Base-by-base conservation (phyloP, 2,329 filamentous ascomycete genomes). In the Setomelanomma holmii region DNA sequence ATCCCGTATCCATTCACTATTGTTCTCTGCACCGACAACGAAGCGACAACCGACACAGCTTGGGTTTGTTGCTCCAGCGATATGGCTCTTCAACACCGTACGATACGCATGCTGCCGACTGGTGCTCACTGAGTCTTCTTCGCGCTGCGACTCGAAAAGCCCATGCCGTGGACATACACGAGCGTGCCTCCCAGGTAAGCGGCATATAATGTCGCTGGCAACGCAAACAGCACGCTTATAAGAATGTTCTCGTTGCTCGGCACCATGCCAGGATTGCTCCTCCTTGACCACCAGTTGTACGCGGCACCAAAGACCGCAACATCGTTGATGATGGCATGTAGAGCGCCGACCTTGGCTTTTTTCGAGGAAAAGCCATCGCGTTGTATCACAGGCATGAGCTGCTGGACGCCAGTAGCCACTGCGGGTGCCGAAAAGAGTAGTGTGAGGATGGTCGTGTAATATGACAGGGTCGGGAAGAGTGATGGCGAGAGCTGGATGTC, bases 141-240 rank as follows among this genome's bases (percentile, higher is more conserved):
- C 7, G 52, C 58, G 45, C 60, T 63, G 21, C 58, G 58, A 66
- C 4, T 62, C 54, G 8, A 56, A 35, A 80, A 72, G 1, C 78
- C 79, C 61, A 80, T 76, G 0, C 79, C 79, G 52, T 77, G 76
- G 23, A 75, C 67, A 58, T 80, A 81, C 4, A 78, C 76, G 54
- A 81, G 53, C 7, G 63, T 64, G 0, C 77, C 78, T 2, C 79
- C 79, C 4, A 80, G 66, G 51, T 76, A 77, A 11, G 77, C 77
- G 3, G 69, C 71, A 51, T 76, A 75, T 35, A 78, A 49, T 4
- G 74, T 69, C 34, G 73, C 53, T 1, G 69, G 69, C 3, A 69
- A 58, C 5, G 72, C 69, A 14, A 78, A 52, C 12, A 72, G 46
- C 17, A 66, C 64, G 56, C 76, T 77, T 1, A 77, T 56, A 14